Evolutionary conservation across 2,329 filamentous ascomycete species (phyloP).

Genomic region (Aspergillus sp.): DNA sequence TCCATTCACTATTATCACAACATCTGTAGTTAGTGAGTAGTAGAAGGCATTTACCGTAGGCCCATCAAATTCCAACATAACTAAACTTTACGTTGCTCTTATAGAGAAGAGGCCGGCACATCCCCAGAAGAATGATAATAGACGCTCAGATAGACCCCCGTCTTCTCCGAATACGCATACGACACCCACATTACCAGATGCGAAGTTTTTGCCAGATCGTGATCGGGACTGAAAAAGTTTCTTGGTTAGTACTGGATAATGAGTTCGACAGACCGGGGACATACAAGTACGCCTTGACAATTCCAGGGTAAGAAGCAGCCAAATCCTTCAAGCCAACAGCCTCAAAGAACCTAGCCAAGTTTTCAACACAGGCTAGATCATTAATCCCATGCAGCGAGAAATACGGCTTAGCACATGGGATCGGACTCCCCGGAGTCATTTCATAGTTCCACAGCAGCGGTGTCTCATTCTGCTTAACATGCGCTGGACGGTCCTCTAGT

Average conservation of each 20-base stretch:
- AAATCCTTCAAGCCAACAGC: background rate
- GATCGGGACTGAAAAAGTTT: background rate
- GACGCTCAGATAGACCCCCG: slow-evolving; percentile 3
- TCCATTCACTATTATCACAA: background rate
- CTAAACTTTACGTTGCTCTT: too few relatives aligned
- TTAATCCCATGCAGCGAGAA: slow-evolving; percentile 17
- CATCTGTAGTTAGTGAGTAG: too few relatives aligned
- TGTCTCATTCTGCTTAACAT: background rate
- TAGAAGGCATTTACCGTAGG: too few relatives aligned
- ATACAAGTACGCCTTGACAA: background rate
- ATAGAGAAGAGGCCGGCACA: too few relatives aligned
- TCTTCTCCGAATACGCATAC: slow-evolving; percentile 3
- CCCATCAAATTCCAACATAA: too few relatives aligned
- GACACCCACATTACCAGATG: slow-evolving; percentile 1
- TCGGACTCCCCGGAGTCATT: background rate
- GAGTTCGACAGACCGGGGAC: background rate
- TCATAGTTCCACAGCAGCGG: background rate
- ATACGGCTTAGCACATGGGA: slow-evolving; percentile 16
- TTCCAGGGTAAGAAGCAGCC: background rate
- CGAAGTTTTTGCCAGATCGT: background rate
- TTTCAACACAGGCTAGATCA: slow-evolving; percentile 2
- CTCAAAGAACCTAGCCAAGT: background rate
- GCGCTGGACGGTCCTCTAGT: background rate
- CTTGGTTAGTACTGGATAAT: background rate
- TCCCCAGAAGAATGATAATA: background rate